A percentile compares a stretch with the other conserved stretches of the same genome.
Evolutionary conservation across 129 eudicot species (phyloP).

Genomic region (Tagetes patula): DNA sequence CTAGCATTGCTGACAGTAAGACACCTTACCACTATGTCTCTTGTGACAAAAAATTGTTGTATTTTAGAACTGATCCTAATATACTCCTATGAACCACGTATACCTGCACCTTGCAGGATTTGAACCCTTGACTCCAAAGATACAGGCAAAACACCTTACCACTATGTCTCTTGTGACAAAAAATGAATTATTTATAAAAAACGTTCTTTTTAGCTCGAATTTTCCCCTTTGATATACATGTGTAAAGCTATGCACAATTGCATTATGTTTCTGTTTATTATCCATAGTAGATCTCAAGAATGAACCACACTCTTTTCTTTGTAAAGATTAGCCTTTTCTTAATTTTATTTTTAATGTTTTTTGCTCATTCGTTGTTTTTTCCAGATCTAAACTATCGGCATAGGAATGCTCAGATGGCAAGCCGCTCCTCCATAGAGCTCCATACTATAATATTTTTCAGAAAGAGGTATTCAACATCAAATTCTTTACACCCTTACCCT

Average conservation of each 20-base stretch:
- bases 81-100: no score
- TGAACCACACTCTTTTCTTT: background rate
- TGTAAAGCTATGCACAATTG: background rate
- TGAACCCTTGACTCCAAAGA: no score
- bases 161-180: background rate
- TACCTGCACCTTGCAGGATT: no score
- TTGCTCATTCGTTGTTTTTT: conserved; percentile 12
- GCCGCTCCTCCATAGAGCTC: conserved; percentile 96
- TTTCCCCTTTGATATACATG: background rate
- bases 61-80: no score
- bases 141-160: no score
- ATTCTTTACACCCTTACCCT: background rate
- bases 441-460: conserved; percentile 88
- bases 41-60: no score
- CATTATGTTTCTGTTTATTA: background rate
- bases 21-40: no score
- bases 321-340: background rate
- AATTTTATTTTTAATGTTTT: background rate
- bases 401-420: conserved; percentile 98
- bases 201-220: background rate
- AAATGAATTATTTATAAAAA: background rate
- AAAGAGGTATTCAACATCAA: conserved; percentile 49
- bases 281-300: background rate
- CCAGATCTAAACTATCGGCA: conserved; percentile 93
- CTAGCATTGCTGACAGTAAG: conserved; percentile 94